Evolutionary conservation across 2,329 filamentous ascomycete genomes (phyloP).

Genomic region (Claviceps digitariae): DNA sequence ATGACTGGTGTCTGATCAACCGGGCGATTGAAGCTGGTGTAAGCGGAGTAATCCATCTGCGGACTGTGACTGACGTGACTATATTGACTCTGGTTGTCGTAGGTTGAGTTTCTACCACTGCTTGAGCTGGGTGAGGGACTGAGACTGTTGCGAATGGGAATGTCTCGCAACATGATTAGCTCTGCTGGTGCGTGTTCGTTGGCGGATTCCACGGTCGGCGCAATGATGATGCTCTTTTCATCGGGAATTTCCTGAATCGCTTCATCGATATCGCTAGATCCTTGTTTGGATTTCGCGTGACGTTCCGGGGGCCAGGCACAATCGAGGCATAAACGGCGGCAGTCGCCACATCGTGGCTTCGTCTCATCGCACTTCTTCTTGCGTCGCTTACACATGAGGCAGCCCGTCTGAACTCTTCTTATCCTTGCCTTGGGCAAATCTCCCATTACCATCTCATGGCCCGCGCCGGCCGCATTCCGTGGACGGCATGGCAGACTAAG

Average conservation of each 20-base stretch:
- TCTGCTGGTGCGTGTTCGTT: not conserved
- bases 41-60: not conserved
- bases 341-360: constrained; percentile 28
- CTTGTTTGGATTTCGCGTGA: constrained; percentile 8
- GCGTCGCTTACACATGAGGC: constrained; percentile 29
- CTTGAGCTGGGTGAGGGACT: constrained; percentile 10
- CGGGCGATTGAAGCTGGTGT: constrained; percentile 2
- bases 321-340: constrained; percentile 20
- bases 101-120: constrained; percentile 7
- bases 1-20: constrained; percentile 3
- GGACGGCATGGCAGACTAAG: constrained; percentile 19
- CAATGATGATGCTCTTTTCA: not conserved
- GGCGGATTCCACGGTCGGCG: not conserved
- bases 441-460: constrained; percentile 3
- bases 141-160: constrained; percentile 11
- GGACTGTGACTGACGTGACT: constrained; percentile 3
- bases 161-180: constrained; percentile 6
- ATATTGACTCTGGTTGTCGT: constrained; percentile 8
- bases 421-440: constrained; percentile 21
- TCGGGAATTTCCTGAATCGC: not conserved
- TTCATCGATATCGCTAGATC: constrained; percentile 5
- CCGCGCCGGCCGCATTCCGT: constrained; percentile 10
- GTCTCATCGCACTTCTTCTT: constrained; percentile 35
- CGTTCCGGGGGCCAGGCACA: constrained; percentile 18
- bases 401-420: constrained; percentile 24